These are phyloP conservation scores for Cladosporium sp. DNA, from an alignment of 2,329 filamentous ascomycete genomes.

Conservation along the genomic window DNA sequence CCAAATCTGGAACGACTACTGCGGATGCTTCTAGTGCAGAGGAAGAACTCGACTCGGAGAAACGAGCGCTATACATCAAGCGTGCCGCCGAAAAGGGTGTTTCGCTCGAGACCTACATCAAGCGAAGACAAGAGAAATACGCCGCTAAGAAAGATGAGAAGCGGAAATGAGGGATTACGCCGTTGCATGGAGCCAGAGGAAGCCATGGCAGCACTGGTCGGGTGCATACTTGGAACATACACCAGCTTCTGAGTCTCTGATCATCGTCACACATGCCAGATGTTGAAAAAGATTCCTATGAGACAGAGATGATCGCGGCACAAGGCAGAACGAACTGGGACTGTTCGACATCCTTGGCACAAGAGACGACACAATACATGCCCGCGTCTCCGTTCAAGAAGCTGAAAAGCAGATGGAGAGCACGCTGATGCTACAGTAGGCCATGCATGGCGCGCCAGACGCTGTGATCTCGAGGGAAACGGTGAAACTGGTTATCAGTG, in stretches of 20 bases:
- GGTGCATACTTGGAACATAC: background rate
- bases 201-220: background rate
- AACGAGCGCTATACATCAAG: conserved; percentile 35
- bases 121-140: conserved; percentile 26
- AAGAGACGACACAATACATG: background rate
- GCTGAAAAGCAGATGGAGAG: background rate
- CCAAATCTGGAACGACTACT: conserved; percentile 15
- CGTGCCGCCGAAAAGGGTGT: conserved; percentile 41
- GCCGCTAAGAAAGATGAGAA: conserved; percentile 24
- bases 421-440: background rate
- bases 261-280: background rate
- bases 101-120: conserved; percentile 38
- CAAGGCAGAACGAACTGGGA: background rate
- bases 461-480: background rate
- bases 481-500: background rate
- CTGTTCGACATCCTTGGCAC: background rate
- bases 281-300: background rate
- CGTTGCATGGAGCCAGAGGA: background rate
- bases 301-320: background rate
- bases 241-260: background rate
- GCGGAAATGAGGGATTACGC: background rate
- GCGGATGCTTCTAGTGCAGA: conserved; percentile 18
- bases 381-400: background rate
- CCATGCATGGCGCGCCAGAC: background rate
- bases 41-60: conserved; percentile 28